Evolutionary conservation across 2,329 filamentous ascomycete genomes (phyloP).

Genomic region (Bipolaris gigantea): DNA sequence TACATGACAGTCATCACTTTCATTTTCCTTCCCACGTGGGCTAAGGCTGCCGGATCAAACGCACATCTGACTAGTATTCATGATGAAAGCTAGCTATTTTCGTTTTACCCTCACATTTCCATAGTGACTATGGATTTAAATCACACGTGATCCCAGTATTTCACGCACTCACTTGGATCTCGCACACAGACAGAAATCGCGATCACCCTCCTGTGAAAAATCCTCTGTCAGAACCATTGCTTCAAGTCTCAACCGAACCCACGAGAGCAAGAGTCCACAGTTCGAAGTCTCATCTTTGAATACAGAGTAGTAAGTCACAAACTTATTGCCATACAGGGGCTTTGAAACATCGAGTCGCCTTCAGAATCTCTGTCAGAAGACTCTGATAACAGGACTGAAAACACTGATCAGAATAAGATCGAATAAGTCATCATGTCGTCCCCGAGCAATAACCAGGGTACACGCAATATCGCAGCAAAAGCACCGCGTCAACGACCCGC

Average conservation of each 20-base stretch:
- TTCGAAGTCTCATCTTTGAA: background rate
- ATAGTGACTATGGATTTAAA: too few relatives aligned
- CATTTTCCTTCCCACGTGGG: background rate
- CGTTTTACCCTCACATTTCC: background rate
- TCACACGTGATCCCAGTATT: background rate
- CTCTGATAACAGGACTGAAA: background rate
- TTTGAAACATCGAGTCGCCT: background rate
- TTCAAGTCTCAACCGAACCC: background rate
- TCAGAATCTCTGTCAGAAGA: background rate
- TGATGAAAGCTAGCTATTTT: background rate
- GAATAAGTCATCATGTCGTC: background rate
- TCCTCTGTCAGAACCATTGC: background rate
- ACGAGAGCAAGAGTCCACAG: background rate
- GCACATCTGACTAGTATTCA: background rate
- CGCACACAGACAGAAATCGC: background rate
- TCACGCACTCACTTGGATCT: background rate
- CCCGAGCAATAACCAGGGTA: background rate
- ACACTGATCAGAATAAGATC: background rate
- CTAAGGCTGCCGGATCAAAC: background rate
- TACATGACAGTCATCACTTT: background rate
- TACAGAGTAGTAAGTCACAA: background rate
- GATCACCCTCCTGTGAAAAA: background rate
- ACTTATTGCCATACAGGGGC: background rate
- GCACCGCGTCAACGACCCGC: background rate
- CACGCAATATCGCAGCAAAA: background rate